Conservation (phyloP, 768 basidiomycete genomes). For the Russula compacta region DNA sequence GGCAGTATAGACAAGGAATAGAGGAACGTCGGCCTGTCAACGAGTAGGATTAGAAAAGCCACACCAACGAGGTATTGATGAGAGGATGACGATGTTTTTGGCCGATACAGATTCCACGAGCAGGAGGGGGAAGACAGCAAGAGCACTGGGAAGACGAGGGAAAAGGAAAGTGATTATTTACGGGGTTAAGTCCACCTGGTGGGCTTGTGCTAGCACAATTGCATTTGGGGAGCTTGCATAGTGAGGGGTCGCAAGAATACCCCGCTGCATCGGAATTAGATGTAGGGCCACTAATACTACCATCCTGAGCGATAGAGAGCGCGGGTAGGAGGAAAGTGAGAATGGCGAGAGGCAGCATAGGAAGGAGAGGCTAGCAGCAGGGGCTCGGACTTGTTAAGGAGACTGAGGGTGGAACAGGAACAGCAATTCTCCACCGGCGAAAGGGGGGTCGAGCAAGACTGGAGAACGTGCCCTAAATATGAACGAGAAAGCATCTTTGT, state of each 20-base stretch:
- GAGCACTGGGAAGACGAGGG: too few species aligned
- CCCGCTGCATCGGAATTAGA: constrained; percentile 46
- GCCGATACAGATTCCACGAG: neutral
- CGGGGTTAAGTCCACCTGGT: constrained; percentile 60
- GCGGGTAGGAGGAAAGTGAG: constrained; percentile 16
- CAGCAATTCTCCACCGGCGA: neutral
- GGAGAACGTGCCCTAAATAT: neutral
- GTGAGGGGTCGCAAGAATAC: constrained; percentile 58
- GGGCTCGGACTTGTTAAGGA: neutral
- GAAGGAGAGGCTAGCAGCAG: neutral
- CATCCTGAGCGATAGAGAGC: constrained; percentile 35
- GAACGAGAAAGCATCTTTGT: neutral
- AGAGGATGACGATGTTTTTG: neutral
- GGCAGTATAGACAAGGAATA: constrained; percentile 67
- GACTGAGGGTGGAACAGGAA: neutral
- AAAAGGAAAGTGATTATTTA: constrained; percentile 28
- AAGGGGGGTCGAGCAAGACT: neutral
- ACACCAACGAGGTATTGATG: neutral
- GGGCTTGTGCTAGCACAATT: constrained; percentile 65
- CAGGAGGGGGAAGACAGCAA: too few species aligned
- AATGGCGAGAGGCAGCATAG: constrained; percentile 12
- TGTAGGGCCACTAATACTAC: constrained; percentile 44
- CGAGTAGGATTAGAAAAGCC: neutral
- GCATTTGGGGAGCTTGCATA: constrained; percentile 62
- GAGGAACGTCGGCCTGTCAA: constrained; percentile 46